Base-by-base conservation (phyloP, 2,329 filamentous ascomycete species). In the Parafenestella ontariensis region DNA sequence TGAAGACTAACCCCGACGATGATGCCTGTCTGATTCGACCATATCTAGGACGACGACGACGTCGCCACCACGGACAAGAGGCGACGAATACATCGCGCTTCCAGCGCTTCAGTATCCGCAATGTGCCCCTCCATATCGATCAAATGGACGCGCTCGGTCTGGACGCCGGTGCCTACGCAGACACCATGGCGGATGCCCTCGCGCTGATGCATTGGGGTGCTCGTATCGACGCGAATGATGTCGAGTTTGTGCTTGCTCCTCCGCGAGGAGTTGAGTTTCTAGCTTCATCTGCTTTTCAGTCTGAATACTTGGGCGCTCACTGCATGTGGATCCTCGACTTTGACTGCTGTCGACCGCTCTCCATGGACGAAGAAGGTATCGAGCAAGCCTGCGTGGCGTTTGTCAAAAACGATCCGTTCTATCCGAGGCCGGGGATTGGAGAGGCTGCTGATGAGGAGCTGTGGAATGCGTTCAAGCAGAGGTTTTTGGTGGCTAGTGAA, bases 321-420 rank as follows among this genome's bases (percentile, higher is more conserved):
- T 46, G 51, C n/a, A 47, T 74, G 21, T 75, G 71, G 71, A 52
- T 75, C 2, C 79, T 88, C 81, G 79, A 88, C 84, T 77, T 87
- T 80, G 69, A 86, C 79, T 44, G 85, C 84, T 68, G 85, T 81
- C 58, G 85, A 67, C 59, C 83, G 77, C 54, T 86, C 1, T 20
- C 29, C 0, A 52, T 60, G 48, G 48, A 62, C 11, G 58, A 56
- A 77, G 40, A 68, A 0, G 82, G 82, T 0, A 60, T 84, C 0
- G 51, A 74, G 10, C 70, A 77, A 33, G 80, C 81, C 1, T 79
- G 76, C 0, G 56, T 51, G 1, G 77, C 77, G 0, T 85, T 83
- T 44, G 78, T 73, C 62, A 68, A 70, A 4, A 86, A 85, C 45
- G 82, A 85, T 49, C 82, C 81, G 0, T 86, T 77, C 51, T 85